A percentile compares a stretch with the other conserved stretches of the same genome.
Evolutionary conservation across 106 monocot species (phyloP).

Genomic region (Apostasia ramifera): DNA sequence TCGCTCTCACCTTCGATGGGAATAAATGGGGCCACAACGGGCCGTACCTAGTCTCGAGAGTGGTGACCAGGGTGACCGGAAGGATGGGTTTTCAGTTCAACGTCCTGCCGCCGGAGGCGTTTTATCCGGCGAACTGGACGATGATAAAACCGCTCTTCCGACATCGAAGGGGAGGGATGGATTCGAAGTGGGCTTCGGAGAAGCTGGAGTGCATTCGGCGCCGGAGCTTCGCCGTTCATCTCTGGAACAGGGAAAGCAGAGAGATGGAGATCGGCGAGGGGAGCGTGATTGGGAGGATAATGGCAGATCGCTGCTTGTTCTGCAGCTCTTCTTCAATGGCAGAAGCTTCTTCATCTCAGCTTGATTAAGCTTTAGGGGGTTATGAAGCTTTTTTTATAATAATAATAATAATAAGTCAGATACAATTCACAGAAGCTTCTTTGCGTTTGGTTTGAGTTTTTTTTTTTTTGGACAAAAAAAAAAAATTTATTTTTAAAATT

Average conservation of each 20-base stretch:
- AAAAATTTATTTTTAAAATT: too few relatives aligned
- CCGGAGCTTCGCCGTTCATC: conserved; percentile 57
- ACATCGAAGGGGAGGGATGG: conserved; percentile 19
- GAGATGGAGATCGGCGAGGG: conserved; percentile 43
- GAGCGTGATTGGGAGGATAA: conserved; percentile 46
- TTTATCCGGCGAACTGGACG: conserved; percentile 72
- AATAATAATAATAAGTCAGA: too few relatives aligned
- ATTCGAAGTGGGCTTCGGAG: conserved; percentile 27
- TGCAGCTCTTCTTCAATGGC: conserved; percentile 36
- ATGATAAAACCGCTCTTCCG: conserved; percentile 38
- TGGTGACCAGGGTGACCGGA: conserved; percentile 29
- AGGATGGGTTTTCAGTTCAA: conserved; percentile 22
- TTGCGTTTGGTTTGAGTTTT: too few relatives aligned
- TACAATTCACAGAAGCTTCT: too few relatives aligned
- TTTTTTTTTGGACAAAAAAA: too few relatives aligned
- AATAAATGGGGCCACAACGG: conserved; percentile 86
- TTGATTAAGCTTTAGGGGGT: too few relatives aligned
- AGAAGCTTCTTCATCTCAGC: not conserved
- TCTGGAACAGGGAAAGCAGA: conserved; percentile 74
- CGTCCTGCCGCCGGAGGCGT: conserved; percentile 50
- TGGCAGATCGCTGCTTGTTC: conserved; percentile 43
- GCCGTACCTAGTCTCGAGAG: conserved; percentile 73
- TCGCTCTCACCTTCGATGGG: conserved; percentile 62
- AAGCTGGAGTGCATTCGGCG: conserved; percentile 31
- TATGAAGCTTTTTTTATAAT: too few relatives aligned